phyloP scores from a whole-genome alignment of 108 stramenopile genomes.

The Seminavis robusta region DNA sequence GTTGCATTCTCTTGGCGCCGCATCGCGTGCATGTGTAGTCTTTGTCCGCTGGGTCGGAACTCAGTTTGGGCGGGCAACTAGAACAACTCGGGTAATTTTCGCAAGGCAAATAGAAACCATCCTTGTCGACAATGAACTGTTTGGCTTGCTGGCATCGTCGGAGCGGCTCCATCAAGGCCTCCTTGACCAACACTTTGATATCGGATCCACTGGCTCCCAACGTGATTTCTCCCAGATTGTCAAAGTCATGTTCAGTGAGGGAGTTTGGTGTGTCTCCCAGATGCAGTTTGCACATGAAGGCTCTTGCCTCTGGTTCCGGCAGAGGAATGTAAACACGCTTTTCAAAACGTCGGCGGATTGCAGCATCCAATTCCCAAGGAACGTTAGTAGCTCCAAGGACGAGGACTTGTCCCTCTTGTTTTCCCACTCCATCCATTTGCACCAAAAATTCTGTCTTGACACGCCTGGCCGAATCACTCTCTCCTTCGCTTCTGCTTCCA shows the following conservation, averaged over 20 bases:
- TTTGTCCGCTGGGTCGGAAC: constrained; percentile 52
- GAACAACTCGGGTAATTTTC: constrained; percentile 87
- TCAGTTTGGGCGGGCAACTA: constrained; percentile 88
- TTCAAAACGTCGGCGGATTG: constrained; percentile 98
- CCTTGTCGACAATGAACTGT: constrained; percentile 74
- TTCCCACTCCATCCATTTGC: constrained; percentile 98
- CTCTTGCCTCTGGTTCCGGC: constrained; percentile 84
- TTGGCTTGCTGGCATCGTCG: constrained; percentile 93
- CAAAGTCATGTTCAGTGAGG: constrained; percentile 81
- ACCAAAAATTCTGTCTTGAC: constrained; percentile 99
- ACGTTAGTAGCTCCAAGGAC: constrained; percentile 97
- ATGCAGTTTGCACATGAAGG: constrained; percentile 91
- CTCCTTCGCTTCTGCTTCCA: constrained; percentile 87
- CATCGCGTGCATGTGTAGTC: constrained; percentile 84
- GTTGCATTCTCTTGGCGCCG: constrained; percentile 83
- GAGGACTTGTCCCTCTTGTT: constrained; percentile 73
- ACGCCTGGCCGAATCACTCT: constrained; percentile 85
- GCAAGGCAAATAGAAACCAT: constrained; percentile 67
- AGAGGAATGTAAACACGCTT: constrained; percentile 99
- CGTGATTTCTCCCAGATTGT: constrained; percentile 70
- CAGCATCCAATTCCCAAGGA: constrained; percentile 99
- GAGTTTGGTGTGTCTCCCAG: constrained; percentile 88
- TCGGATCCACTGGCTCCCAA: constrained; percentile 93
- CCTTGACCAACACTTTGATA: constrained; percentile 93
- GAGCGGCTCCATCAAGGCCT: constrained; percentile 97